Percentiles rank a stretch among this genome's conserved stretches.
phyloP scores from a whole-genome alignment of 352 stramenopile genomes.

The Pythium sukuiense region DNA sequence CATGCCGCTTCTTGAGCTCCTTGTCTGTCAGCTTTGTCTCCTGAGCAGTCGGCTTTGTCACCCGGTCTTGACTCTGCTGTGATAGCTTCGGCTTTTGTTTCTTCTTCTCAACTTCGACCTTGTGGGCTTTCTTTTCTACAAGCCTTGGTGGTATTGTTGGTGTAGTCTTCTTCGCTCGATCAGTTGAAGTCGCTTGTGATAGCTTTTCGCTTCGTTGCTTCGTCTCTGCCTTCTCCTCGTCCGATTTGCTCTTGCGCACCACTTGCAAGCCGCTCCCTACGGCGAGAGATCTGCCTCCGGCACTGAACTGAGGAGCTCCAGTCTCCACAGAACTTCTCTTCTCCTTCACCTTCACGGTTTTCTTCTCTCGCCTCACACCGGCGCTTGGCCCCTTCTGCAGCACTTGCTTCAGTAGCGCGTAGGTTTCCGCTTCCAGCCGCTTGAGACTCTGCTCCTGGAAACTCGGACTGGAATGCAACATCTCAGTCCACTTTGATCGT shows the following conservation, averaged over 20 bases:
- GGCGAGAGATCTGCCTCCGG: neutral
- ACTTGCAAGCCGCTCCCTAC: slow-evolving; percentile 15
- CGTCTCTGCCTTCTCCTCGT: neutral
- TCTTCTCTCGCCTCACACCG: neutral
- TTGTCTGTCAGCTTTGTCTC: slow-evolving; percentile 7
- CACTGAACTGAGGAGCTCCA: neutral
- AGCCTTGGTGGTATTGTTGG: neutral
- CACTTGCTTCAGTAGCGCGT: slow-evolving; percentile 20
- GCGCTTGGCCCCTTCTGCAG: neutral
- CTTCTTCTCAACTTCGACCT: neutral
- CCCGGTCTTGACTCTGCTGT: neutral
- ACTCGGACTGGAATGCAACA: slow-evolving; percentile 19
- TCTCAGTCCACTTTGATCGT: slow-evolving; percentile 28
- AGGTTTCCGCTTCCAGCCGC: slow-evolving; percentile 26
- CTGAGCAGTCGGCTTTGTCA: neutral
- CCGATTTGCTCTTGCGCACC: slow-evolving; percentile 7
- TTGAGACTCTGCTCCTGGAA: slow-evolving; percentile 25
- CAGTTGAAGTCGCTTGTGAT: neutral
- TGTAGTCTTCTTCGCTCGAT: neutral
- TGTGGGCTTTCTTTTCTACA: neutral
- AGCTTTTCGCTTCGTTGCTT: neutral
- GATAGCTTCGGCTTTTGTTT: slow-evolving; percentile 3
- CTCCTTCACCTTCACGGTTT: neutral
- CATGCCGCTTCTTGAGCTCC: slow-evolving; percentile 5
- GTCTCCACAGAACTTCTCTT: neutral